Conservation (phyloP, 2,329 filamentous ascomycete genomes). For the Fusarium sp. region DNA sequence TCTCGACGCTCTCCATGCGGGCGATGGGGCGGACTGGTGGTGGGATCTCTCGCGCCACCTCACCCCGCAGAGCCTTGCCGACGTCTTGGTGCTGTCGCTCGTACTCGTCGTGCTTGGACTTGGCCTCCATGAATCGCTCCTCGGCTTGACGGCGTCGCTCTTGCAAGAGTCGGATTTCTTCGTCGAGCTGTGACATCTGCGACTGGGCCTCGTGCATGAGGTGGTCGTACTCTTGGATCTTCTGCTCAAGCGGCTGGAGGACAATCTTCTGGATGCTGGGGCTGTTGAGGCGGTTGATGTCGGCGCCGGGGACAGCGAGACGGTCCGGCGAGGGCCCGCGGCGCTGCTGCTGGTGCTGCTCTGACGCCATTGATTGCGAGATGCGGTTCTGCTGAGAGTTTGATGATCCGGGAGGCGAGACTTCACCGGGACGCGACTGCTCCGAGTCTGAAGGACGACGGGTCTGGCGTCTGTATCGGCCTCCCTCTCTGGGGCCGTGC, state of each 20-base stretch:
- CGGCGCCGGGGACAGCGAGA: slow-evolving; percentile 34
- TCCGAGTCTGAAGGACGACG: slow-evolving; percentile 45
- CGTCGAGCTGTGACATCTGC: slow-evolving; percentile 61
- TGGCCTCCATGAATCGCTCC: slow-evolving; percentile 60
- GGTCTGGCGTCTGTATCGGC: slow-evolving; percentile 45
- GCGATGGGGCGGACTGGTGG: slow-evolving; percentile 30
- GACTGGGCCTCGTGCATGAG: slow-evolving; percentile 60
- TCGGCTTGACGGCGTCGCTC: slow-evolving; percentile 59
- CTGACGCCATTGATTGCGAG: slow-evolving; percentile 32
- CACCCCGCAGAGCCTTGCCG: slow-evolving; percentile 59
- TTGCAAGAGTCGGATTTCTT: slow-evolving; percentile 59
- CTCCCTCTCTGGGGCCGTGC: slow-evolving; percentile 35
- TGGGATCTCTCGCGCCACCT: slow-evolving; percentile 43
- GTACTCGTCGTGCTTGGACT: slow-evolving; percentile 63
- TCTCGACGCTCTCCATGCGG: slow-evolving; percentile 45
- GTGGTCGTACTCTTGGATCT: slow-evolving; percentile 61
- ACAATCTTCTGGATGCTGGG: slow-evolving; percentile 61
- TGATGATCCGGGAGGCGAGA: slow-evolving; percentile 22
- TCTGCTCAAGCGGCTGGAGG: slow-evolving; percentile 62
- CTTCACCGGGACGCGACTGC: slow-evolving; percentile 22
- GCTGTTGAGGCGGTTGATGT: slow-evolving; percentile 61
- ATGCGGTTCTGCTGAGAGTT: slow-evolving; percentile 41
- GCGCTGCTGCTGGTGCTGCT: slow-evolving; percentile 37
- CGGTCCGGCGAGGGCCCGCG: slow-evolving; percentile 36
- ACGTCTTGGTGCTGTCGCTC: slow-evolving; percentile 60